A percentile compares a stretch with the other conserved stretches of the same genome.
phyloP scores from a whole-genome alignment of 306 rosid species.

The Acacia melanoxylon region DNA sequence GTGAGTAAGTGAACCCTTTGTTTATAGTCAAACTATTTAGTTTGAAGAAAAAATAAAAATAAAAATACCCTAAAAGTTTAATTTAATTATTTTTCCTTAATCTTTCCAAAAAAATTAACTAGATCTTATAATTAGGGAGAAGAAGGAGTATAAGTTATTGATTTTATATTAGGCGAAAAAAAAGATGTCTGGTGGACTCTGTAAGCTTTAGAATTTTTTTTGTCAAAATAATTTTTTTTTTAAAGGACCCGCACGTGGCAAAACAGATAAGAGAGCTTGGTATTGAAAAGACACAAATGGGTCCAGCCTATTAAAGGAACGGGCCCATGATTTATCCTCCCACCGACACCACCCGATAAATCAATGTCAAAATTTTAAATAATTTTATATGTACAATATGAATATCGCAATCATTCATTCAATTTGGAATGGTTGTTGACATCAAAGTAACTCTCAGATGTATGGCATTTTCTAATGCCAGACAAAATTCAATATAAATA shows the following conservation, averaged over 20 bases:
- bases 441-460: background rate
- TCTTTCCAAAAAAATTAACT: too few species aligned
- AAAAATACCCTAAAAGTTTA: too few species aligned
- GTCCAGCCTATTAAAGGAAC: slow-evolving; percentile 8
- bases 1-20: too few species aligned
- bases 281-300: background rate
- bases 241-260: background rate
- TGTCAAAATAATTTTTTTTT: too few species aligned
- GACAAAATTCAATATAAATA: background rate
- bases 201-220: too few species aligned
- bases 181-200: too few species aligned
- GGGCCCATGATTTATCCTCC: background rate
- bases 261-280: background rate
- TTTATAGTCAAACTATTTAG: too few species aligned
- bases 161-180: background rate
- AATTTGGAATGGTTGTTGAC: background rate
- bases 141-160: too few species aligned
- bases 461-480: background rate
- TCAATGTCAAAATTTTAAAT: background rate
- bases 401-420: background rate
- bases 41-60: too few species aligned
- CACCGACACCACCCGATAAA: background rate
- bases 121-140: too few species aligned
- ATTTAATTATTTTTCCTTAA: too few species aligned
- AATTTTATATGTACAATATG: too few species aligned